These are phyloP conservation scores for Fusarium hostae DNA, from an alignment of 2,329 filamentous ascomycete genomes.

Conservation along the genomic window DNA sequence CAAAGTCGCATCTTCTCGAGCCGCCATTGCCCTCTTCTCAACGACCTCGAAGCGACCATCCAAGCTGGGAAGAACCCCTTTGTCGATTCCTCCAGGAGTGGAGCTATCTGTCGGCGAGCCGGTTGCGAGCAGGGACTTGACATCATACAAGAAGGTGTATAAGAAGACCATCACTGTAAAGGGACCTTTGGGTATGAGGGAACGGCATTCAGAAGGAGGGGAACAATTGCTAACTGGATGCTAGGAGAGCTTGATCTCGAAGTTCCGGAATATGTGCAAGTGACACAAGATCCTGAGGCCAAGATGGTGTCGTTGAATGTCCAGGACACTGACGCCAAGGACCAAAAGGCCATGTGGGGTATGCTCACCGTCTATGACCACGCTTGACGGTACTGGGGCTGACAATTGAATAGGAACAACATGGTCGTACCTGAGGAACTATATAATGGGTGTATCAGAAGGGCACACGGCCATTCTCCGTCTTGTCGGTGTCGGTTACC, in stretches of 20 bases:
- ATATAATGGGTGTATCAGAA: slow-evolving; percentile 94
- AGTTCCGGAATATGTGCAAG: slow-evolving; percentile 80
- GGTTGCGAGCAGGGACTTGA: slow-evolving; percentile 62
- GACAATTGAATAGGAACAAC: slow-evolving; percentile 73
- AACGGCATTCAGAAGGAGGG: not conserved
- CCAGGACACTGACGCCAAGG: slow-evolving; percentile 71
- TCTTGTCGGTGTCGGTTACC: slow-evolving; percentile 94
- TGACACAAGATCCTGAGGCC: slow-evolving; percentile 73
- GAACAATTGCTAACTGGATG: slow-evolving; percentile 25
- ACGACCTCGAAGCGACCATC: slow-evolving; percentile 74
- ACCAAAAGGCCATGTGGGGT: slow-evolving; percentile 98
- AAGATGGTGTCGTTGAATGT: slow-evolving; percentile 76
- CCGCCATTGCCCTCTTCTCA: slow-evolving; percentile 67
- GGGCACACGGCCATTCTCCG: slow-evolving; percentile 94
- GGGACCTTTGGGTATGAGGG: slow-evolving; percentile 77
- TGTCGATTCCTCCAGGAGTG: slow-evolving; percentile 86
- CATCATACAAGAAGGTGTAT: slow-evolving; percentile 69
- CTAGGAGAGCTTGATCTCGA: slow-evolving; percentile 80
- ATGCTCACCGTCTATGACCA: slow-evolving; percentile 34
- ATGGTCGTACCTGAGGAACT: slow-evolving; percentile 88
- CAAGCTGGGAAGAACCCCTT: slow-evolving; percentile 85
- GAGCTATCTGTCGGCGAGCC: slow-evolving; percentile 77
- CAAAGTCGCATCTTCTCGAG: slow-evolving; percentile 55
- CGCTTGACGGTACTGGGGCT: not conserved
- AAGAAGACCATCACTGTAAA: slow-evolving; percentile 78